Evolutionary conservation across 83 land plant genomes (phyloP).

Genomic region (Picea mariana): DNA sequence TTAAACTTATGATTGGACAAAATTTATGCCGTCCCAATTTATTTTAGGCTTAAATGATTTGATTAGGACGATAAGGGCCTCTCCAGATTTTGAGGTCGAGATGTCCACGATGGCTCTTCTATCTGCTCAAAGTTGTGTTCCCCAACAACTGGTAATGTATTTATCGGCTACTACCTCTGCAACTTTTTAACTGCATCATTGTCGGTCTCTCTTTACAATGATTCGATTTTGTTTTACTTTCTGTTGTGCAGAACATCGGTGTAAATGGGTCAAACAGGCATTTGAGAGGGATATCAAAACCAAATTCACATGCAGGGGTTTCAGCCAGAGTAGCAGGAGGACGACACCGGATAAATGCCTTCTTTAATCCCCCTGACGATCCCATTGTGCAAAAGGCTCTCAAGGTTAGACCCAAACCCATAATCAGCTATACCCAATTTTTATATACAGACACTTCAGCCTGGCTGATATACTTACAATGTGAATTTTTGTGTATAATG

Average conservation of each 20-base stretch:
- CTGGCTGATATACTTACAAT: neutral
- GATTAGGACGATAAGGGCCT: no score
- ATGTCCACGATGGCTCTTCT: neutral
- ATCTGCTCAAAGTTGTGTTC: neutral
- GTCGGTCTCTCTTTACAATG: neutral
- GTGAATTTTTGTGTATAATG: neutral
- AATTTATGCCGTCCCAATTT: no score
- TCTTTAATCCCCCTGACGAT: constrained; percentile 48
- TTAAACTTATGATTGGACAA: no score
- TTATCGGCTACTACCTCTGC: neutral
- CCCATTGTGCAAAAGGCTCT: constrained; percentile 63
- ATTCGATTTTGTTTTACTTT: neutral
- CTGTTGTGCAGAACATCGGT: neutral
- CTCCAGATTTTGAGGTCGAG: no score
- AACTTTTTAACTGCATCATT: neutral
- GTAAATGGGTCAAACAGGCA: constrained; percentile 5
- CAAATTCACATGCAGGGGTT: neutral
- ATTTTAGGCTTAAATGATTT: no score
- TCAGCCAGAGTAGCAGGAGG: neutral
- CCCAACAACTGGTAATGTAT: neutral
- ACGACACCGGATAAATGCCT: constrained; percentile 25
- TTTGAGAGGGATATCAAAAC: neutral
- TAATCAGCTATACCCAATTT: neutral
- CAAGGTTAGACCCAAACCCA: constrained; percentile 32
- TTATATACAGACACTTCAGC: neutral